Conservation (phyloP, 345 rosid genomes). For the Clarkia xantiana region DNA sequence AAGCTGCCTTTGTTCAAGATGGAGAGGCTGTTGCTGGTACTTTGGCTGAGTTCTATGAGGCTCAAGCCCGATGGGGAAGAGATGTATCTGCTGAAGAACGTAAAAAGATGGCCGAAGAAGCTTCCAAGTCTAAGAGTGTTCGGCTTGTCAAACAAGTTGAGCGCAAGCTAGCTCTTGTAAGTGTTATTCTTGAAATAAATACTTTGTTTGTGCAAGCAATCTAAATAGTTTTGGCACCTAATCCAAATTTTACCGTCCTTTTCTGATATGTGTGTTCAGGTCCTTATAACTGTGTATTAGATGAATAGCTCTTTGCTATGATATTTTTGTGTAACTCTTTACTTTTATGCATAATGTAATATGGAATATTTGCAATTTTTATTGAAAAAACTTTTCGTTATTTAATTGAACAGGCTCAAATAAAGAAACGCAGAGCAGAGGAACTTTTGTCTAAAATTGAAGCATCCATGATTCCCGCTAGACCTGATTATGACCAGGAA, state of each 20-base stretch:
- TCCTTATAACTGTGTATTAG: too few species aligned
- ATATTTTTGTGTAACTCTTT: too few species aligned
- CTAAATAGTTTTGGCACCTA: too few species aligned
- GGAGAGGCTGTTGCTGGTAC: conserved; percentile 69
- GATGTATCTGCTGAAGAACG: conserved; percentile 64
- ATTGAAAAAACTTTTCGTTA: too few species aligned
- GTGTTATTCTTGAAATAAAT: conserved; percentile 12
- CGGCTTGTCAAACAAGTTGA: conserved; percentile 61
- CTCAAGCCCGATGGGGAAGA: conserved; percentile 91
- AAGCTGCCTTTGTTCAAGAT: conserved; percentile 19
- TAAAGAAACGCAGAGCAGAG: conserved; percentile 85
- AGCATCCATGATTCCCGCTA: conserved; percentile 80
- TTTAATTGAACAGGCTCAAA: conserved; percentile 44
- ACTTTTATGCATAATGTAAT: too few species aligned
- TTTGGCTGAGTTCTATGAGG: conserved; percentile 93
- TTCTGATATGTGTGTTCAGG: too few species aligned
- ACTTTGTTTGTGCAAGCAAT: background rate
- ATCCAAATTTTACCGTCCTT: too few species aligned
- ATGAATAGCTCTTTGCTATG: too few species aligned
- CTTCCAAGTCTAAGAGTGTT: conserved; percentile 45
- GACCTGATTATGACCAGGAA: conserved; percentile 98
- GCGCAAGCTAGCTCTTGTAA: conserved; percentile 73
- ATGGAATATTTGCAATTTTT: too few species aligned
- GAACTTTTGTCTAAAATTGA: conserved; percentile 72
- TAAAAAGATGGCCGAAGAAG: conserved; percentile 87